These are phyloP conservation scores for Apostasia ramifera DNA, from an alignment of 106 monocot species.

Conservation along the genomic window DNA sequence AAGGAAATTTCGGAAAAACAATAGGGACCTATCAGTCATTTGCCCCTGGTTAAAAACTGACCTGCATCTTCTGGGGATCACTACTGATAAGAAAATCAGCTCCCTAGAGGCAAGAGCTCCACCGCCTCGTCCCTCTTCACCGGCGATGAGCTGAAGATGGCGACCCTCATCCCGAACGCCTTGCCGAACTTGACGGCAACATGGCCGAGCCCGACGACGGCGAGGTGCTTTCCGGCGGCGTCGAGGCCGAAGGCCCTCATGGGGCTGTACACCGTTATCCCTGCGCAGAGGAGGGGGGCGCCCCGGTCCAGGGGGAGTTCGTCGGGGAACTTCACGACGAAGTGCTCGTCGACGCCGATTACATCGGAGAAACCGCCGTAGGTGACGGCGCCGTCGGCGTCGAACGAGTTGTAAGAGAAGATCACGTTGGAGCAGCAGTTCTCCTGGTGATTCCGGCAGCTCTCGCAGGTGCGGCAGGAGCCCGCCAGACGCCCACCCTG, in stretches of 20 bases:
- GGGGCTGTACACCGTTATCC: slow-evolving; percentile 62
- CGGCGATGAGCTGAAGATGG: too few relatives aligned
- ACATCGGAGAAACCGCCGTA: slow-evolving; percentile 60
- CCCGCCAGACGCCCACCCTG: slow-evolving; percentile 62
- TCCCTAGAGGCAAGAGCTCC: too few relatives aligned
- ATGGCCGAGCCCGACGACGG: too few relatives aligned
- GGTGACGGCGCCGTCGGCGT: slow-evolving; percentile 35
- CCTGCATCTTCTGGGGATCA: slow-evolving; percentile 47
- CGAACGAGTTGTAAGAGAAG: slow-evolving; percentile 30
- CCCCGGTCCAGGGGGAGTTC: slow-evolving; percentile 48
- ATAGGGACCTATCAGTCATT: too few relatives aligned
- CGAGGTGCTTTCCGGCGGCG: slow-evolving; percentile 35
- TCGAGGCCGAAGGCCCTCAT: slow-evolving; percentile 59
- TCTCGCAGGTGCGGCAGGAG: slow-evolving; percentile 42
- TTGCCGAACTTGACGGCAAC: too few relatives aligned
- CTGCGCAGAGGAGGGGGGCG: slow-evolving; percentile 72
- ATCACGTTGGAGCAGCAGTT: slow-evolving; percentile 44
- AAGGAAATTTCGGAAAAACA: too few relatives aligned
- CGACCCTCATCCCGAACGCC: too few relatives aligned
- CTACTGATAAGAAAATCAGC: slow-evolving; percentile 72
- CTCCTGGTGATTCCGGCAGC: slow-evolving; percentile 37
- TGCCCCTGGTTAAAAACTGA: too few relatives aligned
- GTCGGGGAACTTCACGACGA: slow-evolving; percentile 46
- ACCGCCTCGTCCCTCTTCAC: too few relatives aligned
- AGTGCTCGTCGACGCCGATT: slow-evolving; percentile 48